phyloP scores from a whole-genome alignment of 2,329 filamentous ascomycete genomes.

The Fusarium xylarioides region DNA sequence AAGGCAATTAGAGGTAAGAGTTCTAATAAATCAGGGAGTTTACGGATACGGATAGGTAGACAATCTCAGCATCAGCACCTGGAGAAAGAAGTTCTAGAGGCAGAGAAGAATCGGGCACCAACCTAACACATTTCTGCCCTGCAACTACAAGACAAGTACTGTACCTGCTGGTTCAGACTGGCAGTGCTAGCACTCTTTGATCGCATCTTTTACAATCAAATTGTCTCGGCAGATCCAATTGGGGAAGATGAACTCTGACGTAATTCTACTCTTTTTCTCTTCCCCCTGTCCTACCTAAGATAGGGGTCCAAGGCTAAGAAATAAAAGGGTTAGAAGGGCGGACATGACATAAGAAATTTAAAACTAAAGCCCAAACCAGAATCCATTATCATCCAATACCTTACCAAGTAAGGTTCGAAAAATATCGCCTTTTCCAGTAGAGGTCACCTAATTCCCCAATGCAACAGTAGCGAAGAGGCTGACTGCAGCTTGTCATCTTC shows the following conservation, averaged over 20 bases:
- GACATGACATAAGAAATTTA: neutral
- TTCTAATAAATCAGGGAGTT: neutral
- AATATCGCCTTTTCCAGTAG: neutral
- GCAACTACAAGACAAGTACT: slow-evolving; percentile 7
- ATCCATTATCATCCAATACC: neutral
- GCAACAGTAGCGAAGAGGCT: slow-evolving; percentile 14
- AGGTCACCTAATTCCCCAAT: slow-evolving; percentile 10
- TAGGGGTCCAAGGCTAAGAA: slow-evolving; percentile 16
- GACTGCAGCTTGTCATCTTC: slow-evolving; percentile 25
- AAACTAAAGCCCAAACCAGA: neutral
- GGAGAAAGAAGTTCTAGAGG: neutral
- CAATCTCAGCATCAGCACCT: neutral
- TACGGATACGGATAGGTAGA: neutral
- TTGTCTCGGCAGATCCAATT: neutral
- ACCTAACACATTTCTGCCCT: neutral
- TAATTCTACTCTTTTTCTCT: slow-evolving; percentile 11
- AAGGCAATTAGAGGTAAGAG: neutral
- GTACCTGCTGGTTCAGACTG: neutral
- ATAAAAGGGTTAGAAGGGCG: neutral
- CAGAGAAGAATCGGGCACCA: neutral
- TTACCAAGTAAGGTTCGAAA: neutral
- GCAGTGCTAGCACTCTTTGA: neutral
- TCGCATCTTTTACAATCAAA: neutral
- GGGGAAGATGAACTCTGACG: slow-evolving; percentile 21
- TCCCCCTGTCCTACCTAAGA: neutral